These are phyloP conservation scores for Tilletiaria anomala DNA, from an alignment of 1,284 basidiomycete species.

Conservation along the genomic window DNA sequence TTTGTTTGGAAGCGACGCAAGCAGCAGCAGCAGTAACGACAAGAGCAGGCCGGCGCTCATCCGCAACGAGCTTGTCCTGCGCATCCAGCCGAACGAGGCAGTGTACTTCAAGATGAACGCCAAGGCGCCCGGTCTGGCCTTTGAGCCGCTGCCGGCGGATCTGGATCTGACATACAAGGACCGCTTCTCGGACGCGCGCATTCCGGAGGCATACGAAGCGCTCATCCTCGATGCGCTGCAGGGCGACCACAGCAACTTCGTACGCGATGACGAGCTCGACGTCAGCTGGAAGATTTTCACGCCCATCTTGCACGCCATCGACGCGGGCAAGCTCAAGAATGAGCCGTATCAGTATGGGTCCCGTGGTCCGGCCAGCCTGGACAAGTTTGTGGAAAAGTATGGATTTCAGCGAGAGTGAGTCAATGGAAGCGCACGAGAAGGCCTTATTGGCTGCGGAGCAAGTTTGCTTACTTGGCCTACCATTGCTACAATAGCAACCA, in stretches of 20 bases:
- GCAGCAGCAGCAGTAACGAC: no score
- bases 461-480: background rate
- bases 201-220: conserved; percentile 40
- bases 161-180: conserved; percentile 34
- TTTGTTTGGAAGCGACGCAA: no score
- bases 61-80: conserved; percentile 37
- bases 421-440: background rate
- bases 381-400: conserved; percentile 29
- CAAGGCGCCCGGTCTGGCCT: conserved; percentile 32
- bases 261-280: conserved; percentile 39
- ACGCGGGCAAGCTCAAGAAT: conserved; percentile 32
- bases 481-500: conserved; percentile 7
- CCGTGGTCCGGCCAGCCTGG: conserved; percentile 26
- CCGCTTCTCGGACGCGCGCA: conserved; percentile 27
- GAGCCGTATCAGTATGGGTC: conserved; percentile 31
- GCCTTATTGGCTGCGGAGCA: background rate
- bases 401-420: conserved; percentile 19
- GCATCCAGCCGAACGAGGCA: conserved; percentile 36
- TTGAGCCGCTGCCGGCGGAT: conserved; percentile 22
- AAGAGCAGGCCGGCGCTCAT: conserved; percentile 14
- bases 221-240: conserved; percentile 38
- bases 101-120: conserved; percentile 35
- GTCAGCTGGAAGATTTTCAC: conserved; percentile 40
- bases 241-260: conserved; percentile 40
- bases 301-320: conserved; percentile 35